Conservation (phyloP, 2,329 filamentous ascomycete species). For the Verticillium nonalfalfae region DNA sequence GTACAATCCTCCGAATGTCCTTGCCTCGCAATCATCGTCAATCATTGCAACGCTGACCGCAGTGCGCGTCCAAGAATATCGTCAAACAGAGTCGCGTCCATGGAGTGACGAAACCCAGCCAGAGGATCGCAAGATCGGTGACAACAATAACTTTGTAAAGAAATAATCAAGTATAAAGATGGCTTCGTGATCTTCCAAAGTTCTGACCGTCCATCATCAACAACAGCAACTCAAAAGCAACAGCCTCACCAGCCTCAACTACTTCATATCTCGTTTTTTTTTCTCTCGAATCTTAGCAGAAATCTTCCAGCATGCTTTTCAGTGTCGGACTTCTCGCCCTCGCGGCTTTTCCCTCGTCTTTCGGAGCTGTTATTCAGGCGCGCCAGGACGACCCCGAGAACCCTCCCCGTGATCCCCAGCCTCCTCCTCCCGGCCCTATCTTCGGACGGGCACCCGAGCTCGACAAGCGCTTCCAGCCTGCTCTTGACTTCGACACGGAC, state of each 20-base stretch:
- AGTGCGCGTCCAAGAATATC: not conserved
- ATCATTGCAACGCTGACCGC: not conserved
- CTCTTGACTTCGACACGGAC: constrained; percentile 25
- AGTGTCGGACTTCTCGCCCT: not conserved
- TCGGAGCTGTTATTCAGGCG: not conserved
- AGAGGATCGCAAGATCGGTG: not conserved
- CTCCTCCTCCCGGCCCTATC: not conserved
- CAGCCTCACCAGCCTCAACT: not conserved
- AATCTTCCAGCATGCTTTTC: not conserved
- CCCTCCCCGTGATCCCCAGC: not conserved
- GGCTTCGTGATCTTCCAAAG: not conserved
- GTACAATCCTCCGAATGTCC: not conserved
- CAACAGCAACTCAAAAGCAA: not conserved
- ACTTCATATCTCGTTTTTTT: not conserved
- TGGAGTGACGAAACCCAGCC: not conserved
- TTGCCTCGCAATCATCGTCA: not conserved
- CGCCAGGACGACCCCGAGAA: not conserved
- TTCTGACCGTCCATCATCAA: not conserved
- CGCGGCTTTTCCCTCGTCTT: not conserved
- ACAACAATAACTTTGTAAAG: not conserved
- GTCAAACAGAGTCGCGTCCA: not conserved
- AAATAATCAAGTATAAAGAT: not conserved
- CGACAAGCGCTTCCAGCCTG: constrained; percentile 12
- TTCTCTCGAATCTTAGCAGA: not conserved
- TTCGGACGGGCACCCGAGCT: not conserved